These are phyloP conservation scores for Lentinula sp. DNA, from an alignment of 768 basidiomycete genomes.

Conservation along the genomic window DNA sequence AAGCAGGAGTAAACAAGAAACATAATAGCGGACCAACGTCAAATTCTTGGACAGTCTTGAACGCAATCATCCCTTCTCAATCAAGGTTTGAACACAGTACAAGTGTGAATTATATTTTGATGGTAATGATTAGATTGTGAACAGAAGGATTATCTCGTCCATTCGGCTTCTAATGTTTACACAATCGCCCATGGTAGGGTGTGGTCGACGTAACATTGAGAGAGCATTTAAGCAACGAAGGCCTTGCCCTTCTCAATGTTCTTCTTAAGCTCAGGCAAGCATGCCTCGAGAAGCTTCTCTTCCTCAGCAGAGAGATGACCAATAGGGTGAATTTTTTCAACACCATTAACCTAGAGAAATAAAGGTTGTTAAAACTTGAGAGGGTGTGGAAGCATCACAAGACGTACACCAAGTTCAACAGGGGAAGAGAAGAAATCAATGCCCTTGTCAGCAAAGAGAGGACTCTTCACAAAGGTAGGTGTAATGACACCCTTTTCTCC, in stretches of 20 bases:
- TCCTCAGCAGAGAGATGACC: conserved; percentile 78
- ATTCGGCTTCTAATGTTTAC: background rate
- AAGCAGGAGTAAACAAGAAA: too few species aligned
- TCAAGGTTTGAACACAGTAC: background rate
- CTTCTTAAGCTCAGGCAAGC: conserved; percentile 90
- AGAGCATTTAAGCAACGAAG: conserved; percentile 45
- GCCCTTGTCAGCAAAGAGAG: conserved; percentile 78
- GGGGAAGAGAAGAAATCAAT: conserved; percentile 93
- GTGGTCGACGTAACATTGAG: background rate
- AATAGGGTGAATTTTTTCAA: conserved; percentile 86
- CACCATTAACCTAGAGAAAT: conserved; percentile 61
- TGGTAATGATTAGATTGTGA: background rate
- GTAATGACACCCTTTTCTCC: conserved; percentile 85
- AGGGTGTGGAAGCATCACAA: conserved; percentile 9
- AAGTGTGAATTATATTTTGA: background rate
- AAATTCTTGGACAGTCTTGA: too few species aligned
- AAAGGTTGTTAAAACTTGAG: conserved; percentile 7
- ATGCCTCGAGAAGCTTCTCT: conserved; percentile 79
- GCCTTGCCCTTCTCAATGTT: conserved; percentile 95
- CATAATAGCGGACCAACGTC: too few species aligned
- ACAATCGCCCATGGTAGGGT: background rate
- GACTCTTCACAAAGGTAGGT: conserved; percentile 87
- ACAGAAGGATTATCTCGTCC: background rate
- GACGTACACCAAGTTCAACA: conserved; percentile 86
- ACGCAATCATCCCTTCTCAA: too few species aligned